Percentiles rank a stretch among this genome's conserved stretches.
These are phyloP conservation scores for Acanthamoeba triangularis DNA, from an alignment of 208 protist genomes.

Conservation along the genomic window DNA sequence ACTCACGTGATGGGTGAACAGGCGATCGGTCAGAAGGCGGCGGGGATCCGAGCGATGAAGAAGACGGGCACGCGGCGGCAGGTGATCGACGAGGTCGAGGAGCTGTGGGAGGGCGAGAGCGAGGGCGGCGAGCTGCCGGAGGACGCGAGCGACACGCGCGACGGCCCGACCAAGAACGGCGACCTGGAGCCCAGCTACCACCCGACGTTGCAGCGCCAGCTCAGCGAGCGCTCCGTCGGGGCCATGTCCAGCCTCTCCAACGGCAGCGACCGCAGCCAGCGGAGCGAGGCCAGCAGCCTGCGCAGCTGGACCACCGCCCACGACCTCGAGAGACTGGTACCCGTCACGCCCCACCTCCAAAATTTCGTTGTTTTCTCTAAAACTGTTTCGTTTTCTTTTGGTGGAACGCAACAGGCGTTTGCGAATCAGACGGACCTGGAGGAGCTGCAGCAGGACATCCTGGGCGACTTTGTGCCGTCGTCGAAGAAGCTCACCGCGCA, in stretches of 20 bases:
- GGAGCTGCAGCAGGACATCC: slow-evolving; percentile 48
- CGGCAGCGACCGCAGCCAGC: neutral
- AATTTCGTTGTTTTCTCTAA: neutral
- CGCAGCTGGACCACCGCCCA: neutral
- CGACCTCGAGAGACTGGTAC: neutral
- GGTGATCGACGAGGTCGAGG: slow-evolving; percentile 28
- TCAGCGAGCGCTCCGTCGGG: slow-evolving; percentile 13
- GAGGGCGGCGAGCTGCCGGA: neutral
- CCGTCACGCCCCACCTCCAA: neutral
- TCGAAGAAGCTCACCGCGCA: neutral
- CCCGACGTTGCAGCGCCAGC: neutral
- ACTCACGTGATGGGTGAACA: neutral
- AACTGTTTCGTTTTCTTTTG: neutral
- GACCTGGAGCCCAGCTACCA: neutral
- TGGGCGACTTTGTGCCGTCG: neutral
- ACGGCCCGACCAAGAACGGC: slow-evolving; percentile 7
- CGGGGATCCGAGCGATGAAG: slow-evolving; percentile 2
- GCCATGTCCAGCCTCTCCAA: neutral
- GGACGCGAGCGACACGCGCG: neutral
- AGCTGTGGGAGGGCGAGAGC: neutral
- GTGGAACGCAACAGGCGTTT: neutral
- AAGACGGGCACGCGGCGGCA: neutral
- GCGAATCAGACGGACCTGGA: neutral
- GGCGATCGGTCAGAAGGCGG: slow-evolving; percentile 15
- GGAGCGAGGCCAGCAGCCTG: neutral